phyloP scores from a whole-genome alignment of 78 protist species.

The Ministeria vibrans region DNA sequence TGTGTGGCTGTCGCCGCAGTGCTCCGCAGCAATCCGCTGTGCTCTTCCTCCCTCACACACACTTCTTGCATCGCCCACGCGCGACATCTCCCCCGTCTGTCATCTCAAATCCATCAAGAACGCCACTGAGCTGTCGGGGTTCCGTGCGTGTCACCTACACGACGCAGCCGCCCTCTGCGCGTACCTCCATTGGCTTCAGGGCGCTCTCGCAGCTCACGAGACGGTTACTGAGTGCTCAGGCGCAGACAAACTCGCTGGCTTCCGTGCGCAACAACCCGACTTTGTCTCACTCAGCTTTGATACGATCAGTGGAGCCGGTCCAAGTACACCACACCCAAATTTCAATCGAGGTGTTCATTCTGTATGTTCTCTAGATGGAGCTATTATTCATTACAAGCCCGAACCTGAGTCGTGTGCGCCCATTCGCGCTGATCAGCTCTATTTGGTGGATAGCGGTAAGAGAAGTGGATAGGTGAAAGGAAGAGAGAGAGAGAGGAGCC shows the following conservation, averaged over 20 bases:
- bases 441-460: conserved; percentile 77
- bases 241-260: conserved; percentile 37
- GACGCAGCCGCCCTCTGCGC: conserved; percentile 72
- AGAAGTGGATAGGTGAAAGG: no score
- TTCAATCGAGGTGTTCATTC: no score
- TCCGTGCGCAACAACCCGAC: conserved; percentile 37
- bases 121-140: conserved; percentile 66
- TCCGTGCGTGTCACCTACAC: conserved; percentile 56
- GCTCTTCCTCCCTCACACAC: neutral
- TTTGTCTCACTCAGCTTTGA: conserved; percentile 41
- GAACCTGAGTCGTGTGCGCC: conserved; percentile 13
- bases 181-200: conserved; percentile 65
- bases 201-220: conserved; percentile 6
- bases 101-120: conserved; percentile 72
- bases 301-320: conserved; percentile 65
- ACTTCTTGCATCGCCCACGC: no score
- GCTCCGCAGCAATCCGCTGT: no score
- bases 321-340: no score
- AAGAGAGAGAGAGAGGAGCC: no score
- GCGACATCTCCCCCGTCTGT: conserved; percentile 35
- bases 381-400: conserved; percentile 86
- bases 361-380: no score
- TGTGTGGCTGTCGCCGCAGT: no score
- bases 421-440: conserved; percentile 22
- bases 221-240: conserved; percentile 31